Conservation (phyloP, 2,329 filamentous ascomycete species). For the Aspergillus intermedius region DNA sequence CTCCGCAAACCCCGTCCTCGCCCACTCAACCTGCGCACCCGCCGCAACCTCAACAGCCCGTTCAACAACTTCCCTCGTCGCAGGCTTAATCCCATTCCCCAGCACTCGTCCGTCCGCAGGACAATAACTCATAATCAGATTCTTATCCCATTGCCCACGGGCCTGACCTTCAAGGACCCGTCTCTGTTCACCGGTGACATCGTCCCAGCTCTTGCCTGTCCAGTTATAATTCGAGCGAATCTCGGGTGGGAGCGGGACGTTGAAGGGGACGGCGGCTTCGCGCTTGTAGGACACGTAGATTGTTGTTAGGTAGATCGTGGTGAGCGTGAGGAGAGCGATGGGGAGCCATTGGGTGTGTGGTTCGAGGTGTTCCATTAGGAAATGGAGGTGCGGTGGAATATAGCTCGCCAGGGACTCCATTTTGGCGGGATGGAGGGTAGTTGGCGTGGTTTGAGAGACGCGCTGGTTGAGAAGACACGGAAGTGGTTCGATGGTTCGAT, state of each 20-base stretch:
- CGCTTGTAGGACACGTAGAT: slow-evolving; percentile 21
- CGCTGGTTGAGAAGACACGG: not conserved
- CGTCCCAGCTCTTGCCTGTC: slow-evolving; percentile 30
- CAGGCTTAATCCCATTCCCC: slow-evolving; percentile 59
- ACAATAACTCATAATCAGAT: slow-evolving; percentile 46
- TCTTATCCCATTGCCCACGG: slow-evolving; percentile 34
- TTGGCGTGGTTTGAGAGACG: slow-evolving; percentile 10
- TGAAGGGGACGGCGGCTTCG: slow-evolving; percentile 32
- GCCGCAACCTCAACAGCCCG: slow-evolving; percentile 66
- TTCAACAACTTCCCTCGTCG: slow-evolving; percentile 71
- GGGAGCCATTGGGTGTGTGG: slow-evolving; percentile 17
- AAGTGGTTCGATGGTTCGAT: not conserved
- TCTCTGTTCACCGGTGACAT: slow-evolving; percentile 26
- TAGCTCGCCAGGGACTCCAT: slow-evolving; percentile 21
- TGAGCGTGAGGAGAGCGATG: slow-evolving; percentile 23
- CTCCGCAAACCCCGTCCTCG: slow-evolving; percentile 67
- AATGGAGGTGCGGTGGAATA: slow-evolving; percentile 16
- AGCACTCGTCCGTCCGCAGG: slow-evolving; percentile 84
- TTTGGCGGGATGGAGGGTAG: slow-evolving; percentile 5
- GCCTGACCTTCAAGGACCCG: slow-evolving; percentile 32
- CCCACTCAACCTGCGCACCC: slow-evolving; percentile 71
- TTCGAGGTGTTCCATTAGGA: slow-evolving; percentile 13
- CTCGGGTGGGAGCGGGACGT: slow-evolving; percentile 32
- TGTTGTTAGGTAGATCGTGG: slow-evolving; percentile 27
- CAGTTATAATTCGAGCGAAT: slow-evolving; percentile 20